phyloP scores from a whole-genome alignment of 2,329 filamentous ascomycete species.

The Botryotinia narcissicola region DNA sequence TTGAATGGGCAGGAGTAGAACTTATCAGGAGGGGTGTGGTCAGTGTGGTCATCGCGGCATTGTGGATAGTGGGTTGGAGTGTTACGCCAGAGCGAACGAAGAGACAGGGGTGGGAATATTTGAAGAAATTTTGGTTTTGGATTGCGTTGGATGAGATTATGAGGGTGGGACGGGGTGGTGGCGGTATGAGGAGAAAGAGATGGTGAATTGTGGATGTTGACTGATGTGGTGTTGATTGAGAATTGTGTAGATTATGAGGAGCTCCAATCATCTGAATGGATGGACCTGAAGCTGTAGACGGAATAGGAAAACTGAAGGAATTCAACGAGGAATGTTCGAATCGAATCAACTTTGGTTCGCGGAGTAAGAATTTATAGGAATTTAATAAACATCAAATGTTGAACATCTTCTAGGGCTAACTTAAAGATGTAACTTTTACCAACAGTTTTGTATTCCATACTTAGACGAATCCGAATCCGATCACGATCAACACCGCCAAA shows the following conservation, averaged over 20 bases:
- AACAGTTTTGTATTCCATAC: neutral
- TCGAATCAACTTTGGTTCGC: neutral
- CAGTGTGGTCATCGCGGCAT: slow-evolving; percentile 20
- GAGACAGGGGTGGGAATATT: slow-evolving; percentile 24
- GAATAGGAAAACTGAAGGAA: fast-evolving
- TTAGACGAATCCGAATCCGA: neutral
- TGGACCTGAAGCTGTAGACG: neutral
- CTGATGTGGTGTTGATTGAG: neutral
- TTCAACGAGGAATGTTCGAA: neutral
- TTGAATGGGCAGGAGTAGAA: slow-evolving; percentile 24
- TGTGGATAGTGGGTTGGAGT: slow-evolving; percentile 28
- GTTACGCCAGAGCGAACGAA: slow-evolving; percentile 24
- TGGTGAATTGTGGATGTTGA: neutral
- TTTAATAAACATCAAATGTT: neutral
- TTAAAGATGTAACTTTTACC: neutral
- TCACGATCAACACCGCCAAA: neutral
- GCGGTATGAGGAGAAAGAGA: neutral
- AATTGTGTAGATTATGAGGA: neutral
- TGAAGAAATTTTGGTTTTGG: slow-evolving; percentile 30
- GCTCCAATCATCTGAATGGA: neutral
- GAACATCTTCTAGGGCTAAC: neutral
- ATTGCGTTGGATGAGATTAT: slow-evolving; percentile 29
- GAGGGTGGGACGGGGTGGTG: slow-evolving; percentile 8
- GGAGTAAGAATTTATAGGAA: neutral
- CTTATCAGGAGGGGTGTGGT: slow-evolving; percentile 20